Percentiles rank a stretch among this genome's conserved stretches.
Evolutionary conservation across 2,329 filamentous ascomycete species (phyloP).

Genomic region (Parasarocladium wereldwijsianum): DNA sequence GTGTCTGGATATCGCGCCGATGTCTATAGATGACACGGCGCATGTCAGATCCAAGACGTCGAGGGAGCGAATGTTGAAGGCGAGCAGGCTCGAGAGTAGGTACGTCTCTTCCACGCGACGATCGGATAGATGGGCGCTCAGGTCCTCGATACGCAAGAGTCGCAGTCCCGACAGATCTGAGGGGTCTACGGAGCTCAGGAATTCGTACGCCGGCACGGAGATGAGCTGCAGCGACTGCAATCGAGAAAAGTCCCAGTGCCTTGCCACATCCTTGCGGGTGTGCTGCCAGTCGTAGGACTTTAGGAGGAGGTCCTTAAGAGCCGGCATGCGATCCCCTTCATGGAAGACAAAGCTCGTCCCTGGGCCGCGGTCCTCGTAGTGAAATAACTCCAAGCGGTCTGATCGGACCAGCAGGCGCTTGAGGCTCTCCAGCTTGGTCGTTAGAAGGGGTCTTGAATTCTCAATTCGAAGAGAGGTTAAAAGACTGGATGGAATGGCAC

Average conservation of each 20-base stretch:
- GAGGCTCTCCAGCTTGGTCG: slow-evolving; percentile 23
- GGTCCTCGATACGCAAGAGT: slow-evolving; percentile 28
- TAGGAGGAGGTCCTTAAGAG: slow-evolving; percentile 24
- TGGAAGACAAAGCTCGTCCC: slow-evolving; percentile 28
- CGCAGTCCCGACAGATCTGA: slow-evolving; percentile 20
- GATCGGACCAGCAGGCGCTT: slow-evolving; percentile 25
- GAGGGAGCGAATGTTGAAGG: slow-evolving; percentile 20
- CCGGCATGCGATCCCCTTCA: slow-evolving; percentile 24
- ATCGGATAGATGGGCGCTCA: slow-evolving; percentile 23
- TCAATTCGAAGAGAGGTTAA: slow-evolving; percentile 26
- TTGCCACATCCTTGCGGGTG: slow-evolving; percentile 17
- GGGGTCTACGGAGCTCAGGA: slow-evolving; percentile 26
- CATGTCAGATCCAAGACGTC: slow-evolving; percentile 25
- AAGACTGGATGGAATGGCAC: slow-evolving; percentile 21
- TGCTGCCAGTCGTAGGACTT: slow-evolving; percentile 36
- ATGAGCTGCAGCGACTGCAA: slow-evolving; percentile 25
- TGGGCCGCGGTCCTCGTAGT: slow-evolving; percentile 28
- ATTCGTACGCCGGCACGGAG: slow-evolving; percentile 28
- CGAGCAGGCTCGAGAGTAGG: slow-evolving; percentile 23
- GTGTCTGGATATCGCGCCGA: slow-evolving; percentile 25
- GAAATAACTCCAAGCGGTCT: slow-evolving; percentile 20
- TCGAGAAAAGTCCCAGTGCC: slow-evolving; percentile 31
- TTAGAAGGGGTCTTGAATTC: slow-evolving; percentile 23
- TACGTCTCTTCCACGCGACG: slow-evolving; percentile 23
- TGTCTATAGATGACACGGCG: slow-evolving; percentile 22